Evolutionary conservation across 441 rosid genomes (phyloP).

Genomic region (Manihot esculenta): DNA sequence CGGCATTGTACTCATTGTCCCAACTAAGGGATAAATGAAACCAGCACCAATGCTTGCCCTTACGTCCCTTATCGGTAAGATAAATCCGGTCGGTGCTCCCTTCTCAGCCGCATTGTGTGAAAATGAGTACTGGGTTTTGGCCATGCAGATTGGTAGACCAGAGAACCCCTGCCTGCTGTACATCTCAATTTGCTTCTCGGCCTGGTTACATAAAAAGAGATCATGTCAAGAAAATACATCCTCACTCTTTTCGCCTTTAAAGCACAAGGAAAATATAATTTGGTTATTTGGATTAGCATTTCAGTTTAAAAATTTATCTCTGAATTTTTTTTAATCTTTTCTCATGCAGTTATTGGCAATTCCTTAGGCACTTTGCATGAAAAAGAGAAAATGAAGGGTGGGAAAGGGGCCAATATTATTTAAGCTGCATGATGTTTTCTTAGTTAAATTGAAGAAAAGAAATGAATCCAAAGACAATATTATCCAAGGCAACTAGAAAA

Average conservation of each 20-base stretch:
- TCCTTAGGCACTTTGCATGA: too few relatives aligned
- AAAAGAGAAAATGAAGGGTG: too few relatives aligned
- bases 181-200: slow-evolving; percentile 94
- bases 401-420: too few relatives aligned
- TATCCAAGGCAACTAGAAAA: background rate
- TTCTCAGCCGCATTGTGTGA: slow-evolving; percentile 73
- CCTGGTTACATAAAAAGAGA: slow-evolving; percentile 42
- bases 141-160: slow-evolving; percentile 89
- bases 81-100: slow-evolving; percentile 85
- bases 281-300: background rate
- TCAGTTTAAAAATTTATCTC: background rate
- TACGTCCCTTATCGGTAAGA: slow-evolving; percentile 82
- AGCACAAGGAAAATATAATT: background rate
- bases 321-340: too few relatives aligned
- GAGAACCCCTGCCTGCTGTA: slow-evolving; percentile 83
- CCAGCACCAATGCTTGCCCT: slow-evolving; percentile 96
- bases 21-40: slow-evolving; percentile 90
- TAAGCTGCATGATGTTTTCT: background rate
- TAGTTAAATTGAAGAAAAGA: background rate
- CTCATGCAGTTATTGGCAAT: too few relatives aligned
- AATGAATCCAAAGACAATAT: background rate
- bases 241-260: background rate
- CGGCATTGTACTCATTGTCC: slow-evolving; percentile 97
- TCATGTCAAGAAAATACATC: too few relatives aligned
- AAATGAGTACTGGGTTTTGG: slow-evolving; percentile 92